Conservation (phyloP, 345 rosid genomes). For the Bruguiera parviflora region DNA sequence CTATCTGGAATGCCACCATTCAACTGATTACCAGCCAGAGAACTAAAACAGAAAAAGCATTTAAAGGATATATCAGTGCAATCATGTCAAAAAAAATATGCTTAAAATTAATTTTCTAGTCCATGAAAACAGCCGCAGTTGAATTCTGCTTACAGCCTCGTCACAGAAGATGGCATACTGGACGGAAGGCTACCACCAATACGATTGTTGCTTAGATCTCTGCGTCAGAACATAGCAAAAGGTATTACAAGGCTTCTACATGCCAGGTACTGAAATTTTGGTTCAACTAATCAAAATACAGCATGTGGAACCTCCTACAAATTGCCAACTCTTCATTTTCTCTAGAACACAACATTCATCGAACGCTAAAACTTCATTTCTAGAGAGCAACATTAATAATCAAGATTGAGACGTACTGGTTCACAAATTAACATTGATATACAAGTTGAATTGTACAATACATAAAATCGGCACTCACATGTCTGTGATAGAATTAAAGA, state of each 20-base stretch:
- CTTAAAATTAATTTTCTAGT: not conserved
- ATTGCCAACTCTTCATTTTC: not conserved
- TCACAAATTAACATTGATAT: not conserved
- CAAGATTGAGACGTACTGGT: not conserved
- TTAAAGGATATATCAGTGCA: not conserved
- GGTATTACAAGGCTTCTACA: constrained; percentile 5
- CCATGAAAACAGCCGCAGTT: not conserved
- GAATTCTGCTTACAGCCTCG: constrained; percentile 51
- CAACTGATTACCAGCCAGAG: constrained; percentile 58
- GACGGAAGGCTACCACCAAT: constrained; percentile 79
- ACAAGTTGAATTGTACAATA: no score
- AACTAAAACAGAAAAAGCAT: constrained; percentile 34
- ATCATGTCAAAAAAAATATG: not conserved
- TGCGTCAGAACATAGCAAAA: constrained; percentile 33
- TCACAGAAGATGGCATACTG: constrained; percentile 60
- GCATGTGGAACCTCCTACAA: not conserved
- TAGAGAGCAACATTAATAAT: not conserved
- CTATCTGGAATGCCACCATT: constrained; percentile 57
- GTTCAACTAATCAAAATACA: not conserved
- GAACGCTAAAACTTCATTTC: not conserved
- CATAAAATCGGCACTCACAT: constrained; percentile 46
- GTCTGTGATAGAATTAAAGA: constrained; percentile 57
- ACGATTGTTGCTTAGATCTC: constrained; percentile 83
- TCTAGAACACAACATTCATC: not conserved
- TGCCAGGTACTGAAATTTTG: not conserved